Conservation (phyloP, 805 yeast species). For the Kuraishia hungarica region DNA sequence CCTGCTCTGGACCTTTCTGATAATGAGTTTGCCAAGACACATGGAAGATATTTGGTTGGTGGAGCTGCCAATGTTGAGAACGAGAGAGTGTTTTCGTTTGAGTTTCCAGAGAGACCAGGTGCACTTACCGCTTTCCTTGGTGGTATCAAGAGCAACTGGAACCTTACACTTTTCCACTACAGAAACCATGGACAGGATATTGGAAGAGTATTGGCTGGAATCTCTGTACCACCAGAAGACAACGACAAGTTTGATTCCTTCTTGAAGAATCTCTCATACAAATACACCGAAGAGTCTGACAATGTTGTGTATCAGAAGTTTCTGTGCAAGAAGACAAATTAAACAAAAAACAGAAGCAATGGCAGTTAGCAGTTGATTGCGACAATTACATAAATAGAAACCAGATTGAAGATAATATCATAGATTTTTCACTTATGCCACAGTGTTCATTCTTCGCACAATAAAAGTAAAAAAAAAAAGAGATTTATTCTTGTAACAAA, state of each 20-base stretch:
- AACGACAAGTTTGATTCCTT: constrained; percentile 58
- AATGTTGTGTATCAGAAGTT: constrained; percentile 82
- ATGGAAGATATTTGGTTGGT: constrained; percentile 93
- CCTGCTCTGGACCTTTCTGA: constrained; percentile 78
- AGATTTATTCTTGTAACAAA: not conserved
- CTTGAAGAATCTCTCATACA: constrained; percentile 66
- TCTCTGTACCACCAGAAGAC: constrained; percentile 71
- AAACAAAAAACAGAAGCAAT: too few relatives aligned
- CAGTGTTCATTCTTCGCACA: too few relatives aligned
- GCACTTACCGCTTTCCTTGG: constrained; percentile 78
- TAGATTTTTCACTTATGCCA: too few relatives aligned
- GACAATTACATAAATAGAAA: too few relatives aligned
- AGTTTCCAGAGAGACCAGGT: constrained; percentile 97
- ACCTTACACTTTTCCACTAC: constrained; percentile 89
- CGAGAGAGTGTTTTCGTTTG: constrained; percentile 77
- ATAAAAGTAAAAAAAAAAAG: too few relatives aligned
- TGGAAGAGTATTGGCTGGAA: constrained; percentile 87
- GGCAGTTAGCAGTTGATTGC: not conserved
- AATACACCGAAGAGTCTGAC: constrained; percentile 71
- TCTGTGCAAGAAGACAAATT: constrained; percentile 21
- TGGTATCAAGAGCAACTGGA: constrained; percentile 73
- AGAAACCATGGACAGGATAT: constrained; percentile 95
- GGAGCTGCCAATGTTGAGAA: constrained; percentile 69
- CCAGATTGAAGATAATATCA: too few relatives aligned
- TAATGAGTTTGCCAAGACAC: constrained; percentile 92